Percentiles rank a stretch among this genome's conserved stretches.
These are phyloP conservation scores for Penicillium sp. DNA, from an alignment of 2,329 filamentous ascomycete genomes.

Conservation along the genomic window DNA sequence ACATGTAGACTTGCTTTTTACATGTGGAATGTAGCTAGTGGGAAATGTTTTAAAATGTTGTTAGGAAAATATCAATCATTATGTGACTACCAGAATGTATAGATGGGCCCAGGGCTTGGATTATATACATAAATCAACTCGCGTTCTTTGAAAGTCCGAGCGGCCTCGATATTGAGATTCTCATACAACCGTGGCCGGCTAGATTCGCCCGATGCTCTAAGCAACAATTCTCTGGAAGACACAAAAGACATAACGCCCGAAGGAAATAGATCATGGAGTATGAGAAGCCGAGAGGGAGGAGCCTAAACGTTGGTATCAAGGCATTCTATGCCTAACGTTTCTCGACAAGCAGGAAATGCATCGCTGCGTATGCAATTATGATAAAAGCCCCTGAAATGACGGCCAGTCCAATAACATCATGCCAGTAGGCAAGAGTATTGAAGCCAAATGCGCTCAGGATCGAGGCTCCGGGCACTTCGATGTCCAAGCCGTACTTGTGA, in stretches of 20 bases:
- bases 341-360: constrained; percentile 93
- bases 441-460: constrained; percentile 96
- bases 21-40: background rate
- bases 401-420: constrained; percentile 76
- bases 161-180: background rate
- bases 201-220: background rate
- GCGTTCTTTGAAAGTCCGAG: background rate
- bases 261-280: background rate
- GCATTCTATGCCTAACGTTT: constrained; percentile 60
- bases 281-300: background rate
- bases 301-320: background rate
- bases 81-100: background rate
- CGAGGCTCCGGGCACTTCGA: constrained; percentile 89
- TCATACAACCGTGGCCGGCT: background rate
- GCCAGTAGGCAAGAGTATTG: constrained; percentile 81
- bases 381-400: constrained; percentile 83
- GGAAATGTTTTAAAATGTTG: background rate
- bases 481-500: constrained; percentile 93
- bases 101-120: background rate
- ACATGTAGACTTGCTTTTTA: background rate
- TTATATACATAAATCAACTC: constrained; percentile 13
- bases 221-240: background rate
- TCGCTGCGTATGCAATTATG: constrained; percentile 82
- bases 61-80: background rate
- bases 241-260: background rate